Evolutionary conservation across 78 protist genomes (phyloP).

Genomic region (Cavenderia fasciculata): DNA sequence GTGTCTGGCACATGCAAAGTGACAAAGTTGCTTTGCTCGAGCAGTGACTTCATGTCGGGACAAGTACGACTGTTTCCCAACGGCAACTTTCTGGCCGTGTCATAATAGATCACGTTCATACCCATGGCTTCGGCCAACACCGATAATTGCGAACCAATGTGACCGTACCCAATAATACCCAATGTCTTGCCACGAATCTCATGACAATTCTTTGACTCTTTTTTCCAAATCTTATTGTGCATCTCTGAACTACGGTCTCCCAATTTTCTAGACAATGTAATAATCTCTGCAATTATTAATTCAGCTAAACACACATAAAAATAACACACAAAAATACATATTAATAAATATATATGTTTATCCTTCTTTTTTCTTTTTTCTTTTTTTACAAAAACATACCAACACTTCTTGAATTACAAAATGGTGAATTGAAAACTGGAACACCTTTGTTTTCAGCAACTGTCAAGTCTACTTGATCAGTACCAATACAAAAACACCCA

Average conservation of each 20-base stretch:
- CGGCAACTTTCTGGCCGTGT: slow-evolving; percentile 79
- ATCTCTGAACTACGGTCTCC: slow-evolving; percentile 85
- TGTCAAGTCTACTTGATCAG: slow-evolving; percentile 90
- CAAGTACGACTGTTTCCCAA: slow-evolving; percentile 86
- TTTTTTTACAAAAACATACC: too few species aligned
- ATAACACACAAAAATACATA: too few species aligned
- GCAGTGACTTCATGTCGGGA: slow-evolving; percentile 62
- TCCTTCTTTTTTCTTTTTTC: too few species aligned
- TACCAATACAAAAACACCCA: slow-evolving; percentile 97
- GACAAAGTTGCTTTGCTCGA: slow-evolving; percentile 88
- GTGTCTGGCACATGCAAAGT: slow-evolving; percentile 94
- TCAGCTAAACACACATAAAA: too few species aligned
- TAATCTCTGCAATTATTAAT: slow-evolving; percentile 91
- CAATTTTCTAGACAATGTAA: slow-evolving; percentile 88
- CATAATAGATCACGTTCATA: slow-evolving; percentile 90
- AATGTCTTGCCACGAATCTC: slow-evolving; percentile 95
- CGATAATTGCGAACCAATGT: slow-evolving; percentile 89
- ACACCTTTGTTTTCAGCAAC: slow-evolving; percentile 79
- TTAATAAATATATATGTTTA: too few species aligned
- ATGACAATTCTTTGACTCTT: slow-evolving; percentile 80
- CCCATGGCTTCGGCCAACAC: slow-evolving; percentile 95
- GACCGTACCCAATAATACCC: slow-evolving; percentile 92
- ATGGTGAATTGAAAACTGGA: slow-evolving; percentile 95
- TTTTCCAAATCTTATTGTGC: slow-evolving; percentile 90
- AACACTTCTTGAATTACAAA: slow-evolving; percentile 88